Percentiles rank a stretch among this genome's conserved stretches.
These are phyloP conservation scores for Colletotrichum melonis DNA, from an alignment of 2,329 filamentous ascomycete species.

Conservation along the genomic window DNA sequence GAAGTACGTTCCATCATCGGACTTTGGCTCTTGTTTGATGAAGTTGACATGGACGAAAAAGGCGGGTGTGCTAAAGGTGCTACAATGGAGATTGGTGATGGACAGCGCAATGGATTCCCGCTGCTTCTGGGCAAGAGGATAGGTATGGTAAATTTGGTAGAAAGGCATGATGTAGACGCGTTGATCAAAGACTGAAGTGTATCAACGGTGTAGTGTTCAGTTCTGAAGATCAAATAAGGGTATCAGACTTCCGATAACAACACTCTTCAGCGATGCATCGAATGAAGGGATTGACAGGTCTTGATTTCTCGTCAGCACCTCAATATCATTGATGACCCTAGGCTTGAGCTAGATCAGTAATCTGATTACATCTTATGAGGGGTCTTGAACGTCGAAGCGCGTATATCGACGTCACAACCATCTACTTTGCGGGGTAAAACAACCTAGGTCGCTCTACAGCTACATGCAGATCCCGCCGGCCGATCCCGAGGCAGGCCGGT, in stretches of 20 bases:
- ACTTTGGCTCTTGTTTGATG: neutral
- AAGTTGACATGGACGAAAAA: conserved; percentile 22
- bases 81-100: conserved; percentile 17
- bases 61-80: conserved; percentile 4
- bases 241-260: neutral
- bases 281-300: neutral
- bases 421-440: neutral
- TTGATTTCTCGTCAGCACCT: neutral
- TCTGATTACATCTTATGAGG: neutral
- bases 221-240: neutral
- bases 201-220: neutral
- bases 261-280: neutral
- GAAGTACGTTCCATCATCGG: conserved; percentile 5
- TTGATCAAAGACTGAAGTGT: too few species aligned
- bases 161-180: neutral
- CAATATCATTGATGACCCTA: neutral
- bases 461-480: neutral
- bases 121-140: neutral
- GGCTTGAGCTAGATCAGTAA: neutral
- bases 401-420: neutral
- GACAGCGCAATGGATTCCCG: conserved; percentile 1
- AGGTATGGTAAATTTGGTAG: conserved; percentile 9
- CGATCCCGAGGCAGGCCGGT: neutral
- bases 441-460: neutral
- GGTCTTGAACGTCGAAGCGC: neutral